Conservation (phyloP, 495 filamentous ascomycete genomes). For the Penicillium cosmopolitanum region DNA sequence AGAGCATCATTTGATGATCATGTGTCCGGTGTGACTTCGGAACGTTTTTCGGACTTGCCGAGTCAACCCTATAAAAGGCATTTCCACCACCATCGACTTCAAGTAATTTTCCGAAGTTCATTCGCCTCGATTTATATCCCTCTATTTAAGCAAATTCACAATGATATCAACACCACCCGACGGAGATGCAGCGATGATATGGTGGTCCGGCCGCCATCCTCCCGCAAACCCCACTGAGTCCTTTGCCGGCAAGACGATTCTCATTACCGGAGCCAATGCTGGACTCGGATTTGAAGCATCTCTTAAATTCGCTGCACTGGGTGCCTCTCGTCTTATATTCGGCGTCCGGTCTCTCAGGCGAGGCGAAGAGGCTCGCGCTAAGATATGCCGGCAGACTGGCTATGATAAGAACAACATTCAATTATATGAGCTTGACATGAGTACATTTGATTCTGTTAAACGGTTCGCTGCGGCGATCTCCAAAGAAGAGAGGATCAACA, state of each 20-base stretch:
- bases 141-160: neutral
- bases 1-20: neutral
- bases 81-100: neutral
- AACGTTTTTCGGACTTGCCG: constrained; percentile 2
- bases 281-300: constrained; percentile 28
- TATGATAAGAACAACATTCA: constrained; percentile 14
- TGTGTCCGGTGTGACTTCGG: neutral
- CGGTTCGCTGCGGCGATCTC: constrained; percentile 24
- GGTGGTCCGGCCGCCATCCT: constrained; percentile 17
- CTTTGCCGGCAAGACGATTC: constrained; percentile 22
- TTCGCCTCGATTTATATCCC: too few species aligned
- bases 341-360: constrained; percentile 16
- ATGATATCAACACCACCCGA: constrained; percentile 8
- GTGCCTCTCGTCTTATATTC: constrained; percentile 19
- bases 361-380: constrained; percentile 12
- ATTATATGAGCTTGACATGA: constrained; percentile 31
- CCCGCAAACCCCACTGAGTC: constrained; percentile 17
- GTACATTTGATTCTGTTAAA: constrained; percentile 31
- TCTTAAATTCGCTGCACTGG: constrained; percentile 12
- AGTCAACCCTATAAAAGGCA: neutral
- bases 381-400: constrained; percentile 2
- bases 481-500: constrained; percentile 1
- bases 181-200: constrained; percentile 3
- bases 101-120: neutral
- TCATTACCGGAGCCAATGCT: constrained; percentile 29